Evolutionary conservation across 2,329 filamentous ascomycete genomes (phyloP), one percentile per base, ranked within the genome.

Genomic region (Diaporthe sp.): DNA sequence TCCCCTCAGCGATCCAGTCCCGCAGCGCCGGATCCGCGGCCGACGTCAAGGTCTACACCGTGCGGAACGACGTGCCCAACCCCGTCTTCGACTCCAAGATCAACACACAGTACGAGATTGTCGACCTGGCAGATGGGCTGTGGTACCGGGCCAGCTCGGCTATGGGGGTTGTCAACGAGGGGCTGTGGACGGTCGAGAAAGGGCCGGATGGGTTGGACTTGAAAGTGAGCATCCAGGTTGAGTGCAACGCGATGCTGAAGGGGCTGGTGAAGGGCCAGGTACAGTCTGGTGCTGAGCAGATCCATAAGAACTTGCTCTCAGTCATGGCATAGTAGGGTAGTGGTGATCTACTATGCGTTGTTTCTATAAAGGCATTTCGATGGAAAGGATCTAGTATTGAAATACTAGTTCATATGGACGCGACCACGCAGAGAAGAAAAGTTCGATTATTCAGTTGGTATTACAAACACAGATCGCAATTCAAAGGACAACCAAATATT

Each of bases 61-160:
- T 70, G 10, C 50, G 37, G 22, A 70, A 70, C 37, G 68, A 70
- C 22, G 53, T 70, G n/a, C 68, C 68, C 68, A 70, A 70, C 51
- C 68, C 68, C 17, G 39, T 70, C 51, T 47, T 70, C 15, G 53
- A 59, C 27, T 70, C 68, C 35, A 70, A 59, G 22, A 53, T 70
- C 15, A 35, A 59, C 37, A 56, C 68, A 27, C 17, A 30, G 19
- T 70, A 70, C 22, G 50, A 44, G 68, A 30, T 70, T 8, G 68
- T 70, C 19, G 53, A 70, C 22, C 27, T 59, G 27, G 39, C 13
- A 10, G 68, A 70, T 19, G 68, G 68, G 68, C 2, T 70, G 8
- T 70, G 68, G 68, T 70, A 59, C 27, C 51, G 39, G 3, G 68
- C 53, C 30, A 44, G 22, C 27, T 56, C 50, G 17, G 35, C 53